Conservation (phyloP, 352 stramenopile genomes). For the Globisporangium perplexum region DNA sequence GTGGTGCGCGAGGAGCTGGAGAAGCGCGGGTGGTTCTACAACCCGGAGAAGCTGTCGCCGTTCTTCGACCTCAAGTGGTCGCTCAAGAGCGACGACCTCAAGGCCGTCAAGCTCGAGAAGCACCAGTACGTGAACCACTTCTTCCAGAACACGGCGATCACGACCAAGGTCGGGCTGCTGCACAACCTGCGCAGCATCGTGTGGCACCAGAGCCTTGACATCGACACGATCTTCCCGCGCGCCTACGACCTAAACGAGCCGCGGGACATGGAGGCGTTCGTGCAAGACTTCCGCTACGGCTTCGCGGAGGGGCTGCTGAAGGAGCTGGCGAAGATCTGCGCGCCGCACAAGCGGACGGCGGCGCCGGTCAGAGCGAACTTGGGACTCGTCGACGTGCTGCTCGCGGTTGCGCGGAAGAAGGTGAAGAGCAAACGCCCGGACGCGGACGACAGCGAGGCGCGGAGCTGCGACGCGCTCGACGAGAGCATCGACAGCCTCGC, state of each 20-base stretch:
- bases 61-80: constrained; percentile 93
- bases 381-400: constrained; percentile 51
- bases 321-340: constrained; percentile 25
- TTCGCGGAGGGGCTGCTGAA: constrained; percentile 84
- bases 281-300: constrained; percentile 89
- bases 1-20: constrained; percentile 88
- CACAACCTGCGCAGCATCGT: constrained; percentile 68
- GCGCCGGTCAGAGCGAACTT: constrained; percentile 32
- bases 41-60: constrained; percentile 70
- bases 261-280: constrained; percentile 80
- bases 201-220: constrained; percentile 82
- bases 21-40: constrained; percentile 87
- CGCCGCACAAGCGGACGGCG: constrained; percentile 14
- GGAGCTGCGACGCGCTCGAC: constrained; percentile 28
- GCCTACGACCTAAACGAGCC: constrained; percentile 87
- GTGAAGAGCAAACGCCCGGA: constrained; percentile 37
- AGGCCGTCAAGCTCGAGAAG: constrained; percentile 70
- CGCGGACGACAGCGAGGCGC: neutral
- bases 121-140: constrained; percentile 91
- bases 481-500: constrained; percentile 52
- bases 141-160: constrained; percentile 87
- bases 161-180: constrained; percentile 88
- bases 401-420: constrained; percentile 49
- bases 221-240: constrained; percentile 82
- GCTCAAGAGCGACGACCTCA: constrained; percentile 85